phyloP scores from a whole-genome alignment of 768 basidiomycete species.

The Tylopilus rubrobrunneus region DNA sequence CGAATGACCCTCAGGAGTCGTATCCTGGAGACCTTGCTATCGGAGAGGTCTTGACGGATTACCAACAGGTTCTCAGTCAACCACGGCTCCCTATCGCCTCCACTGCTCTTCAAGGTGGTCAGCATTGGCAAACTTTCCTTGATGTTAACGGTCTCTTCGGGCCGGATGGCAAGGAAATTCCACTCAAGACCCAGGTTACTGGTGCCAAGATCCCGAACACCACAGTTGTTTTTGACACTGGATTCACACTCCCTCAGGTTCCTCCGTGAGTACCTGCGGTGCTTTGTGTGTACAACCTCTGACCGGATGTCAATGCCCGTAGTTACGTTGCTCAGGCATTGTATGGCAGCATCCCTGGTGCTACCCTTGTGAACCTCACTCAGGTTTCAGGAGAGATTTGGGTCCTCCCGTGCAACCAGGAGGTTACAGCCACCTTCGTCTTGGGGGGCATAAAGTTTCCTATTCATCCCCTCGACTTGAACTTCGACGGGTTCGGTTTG shows the following conservation, averaged over 20 bases:
- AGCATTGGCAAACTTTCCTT: constrained; percentile 64
- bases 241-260: constrained; percentile 65
- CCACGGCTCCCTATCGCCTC: constrained; percentile 48
- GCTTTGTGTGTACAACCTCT: constrained; percentile 12
- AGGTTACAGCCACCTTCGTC: constrained; percentile 62
- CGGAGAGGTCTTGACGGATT: constrained; percentile 52
- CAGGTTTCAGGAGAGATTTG: constrained; percentile 45
- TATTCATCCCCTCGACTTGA: constrained; percentile 64
- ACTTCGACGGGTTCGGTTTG: constrained; percentile 22
- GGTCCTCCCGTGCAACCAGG: constrained; percentile 58
- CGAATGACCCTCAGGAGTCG: constrained; percentile 46
- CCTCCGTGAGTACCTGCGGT: constrained; percentile 36
- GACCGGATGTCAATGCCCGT: constrained; percentile 4
- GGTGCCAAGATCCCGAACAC: constrained; percentile 42
- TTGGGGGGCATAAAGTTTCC: constrained; percentile 56
- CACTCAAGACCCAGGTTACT: constrained; percentile 43
- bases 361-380: constrained; percentile 40
- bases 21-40: constrained; percentile 62
- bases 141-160: constrained; percentile 62
- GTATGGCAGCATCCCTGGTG: constrained; percentile 52
- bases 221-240: constrained; percentile 65
- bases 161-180: constrained; percentile 51
- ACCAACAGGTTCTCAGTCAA: constrained; percentile 45
- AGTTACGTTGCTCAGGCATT: constrained; percentile 56
- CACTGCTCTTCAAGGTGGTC: constrained; percentile 37